Percentiles rank a stretch among this genome's conserved stretches.
phyloP scores from a whole-genome alignment of 108 stramenopile genomes.

The Epithemia pelagica region DNA sequence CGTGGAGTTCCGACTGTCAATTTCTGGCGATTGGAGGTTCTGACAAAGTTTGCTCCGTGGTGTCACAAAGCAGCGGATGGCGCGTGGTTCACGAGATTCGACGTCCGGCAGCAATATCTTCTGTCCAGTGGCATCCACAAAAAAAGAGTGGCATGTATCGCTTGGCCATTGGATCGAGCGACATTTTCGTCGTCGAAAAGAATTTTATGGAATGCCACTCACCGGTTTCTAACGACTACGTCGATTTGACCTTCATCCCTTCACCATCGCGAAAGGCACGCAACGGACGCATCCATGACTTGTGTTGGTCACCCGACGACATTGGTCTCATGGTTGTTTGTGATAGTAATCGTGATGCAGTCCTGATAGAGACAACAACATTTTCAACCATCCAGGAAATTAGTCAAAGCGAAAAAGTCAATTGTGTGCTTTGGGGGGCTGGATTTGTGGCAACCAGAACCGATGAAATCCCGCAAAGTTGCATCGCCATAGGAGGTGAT shows the following conservation, averaged over 20 bases:
- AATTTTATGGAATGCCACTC: too few relatives aligned
- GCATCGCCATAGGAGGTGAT: slow-evolving; percentile 29
- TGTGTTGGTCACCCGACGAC: slow-evolving; percentile 4
- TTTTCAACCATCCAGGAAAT: not conserved
- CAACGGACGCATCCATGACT: not conserved
- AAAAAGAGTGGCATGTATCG: slow-evolving; percentile 11
- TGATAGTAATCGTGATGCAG: slow-evolving; percentile 11
- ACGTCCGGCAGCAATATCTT: slow-evolving; percentile 16
- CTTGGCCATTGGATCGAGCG: slow-evolving; percentile 28
- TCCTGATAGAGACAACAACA: slow-evolving; percentile 30
- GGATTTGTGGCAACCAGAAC: not conserved
- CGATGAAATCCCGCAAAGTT: slow-evolving; percentile 19
- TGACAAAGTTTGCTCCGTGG: slow-evolving; percentile 25
- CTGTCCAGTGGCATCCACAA: slow-evolving; percentile 27
- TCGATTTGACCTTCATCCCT: not conserved
- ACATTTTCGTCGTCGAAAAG: slow-evolving; percentile 19
- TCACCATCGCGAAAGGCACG: not conserved
- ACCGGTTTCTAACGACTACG: not conserved
- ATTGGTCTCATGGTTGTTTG: not conserved
- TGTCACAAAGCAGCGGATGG: slow-evolving; percentile 13
- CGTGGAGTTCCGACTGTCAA: slow-evolving; percentile 33
- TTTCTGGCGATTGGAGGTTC: slow-evolving; percentile 32
- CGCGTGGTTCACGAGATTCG: slow-evolving; percentile 17
- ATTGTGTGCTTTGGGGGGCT: not conserved
- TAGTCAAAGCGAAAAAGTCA: not conserved